phyloP scores from a whole-genome alignment of 2,329 filamentous ascomycete species.

The Ophiobolus disseminans region DNA sequence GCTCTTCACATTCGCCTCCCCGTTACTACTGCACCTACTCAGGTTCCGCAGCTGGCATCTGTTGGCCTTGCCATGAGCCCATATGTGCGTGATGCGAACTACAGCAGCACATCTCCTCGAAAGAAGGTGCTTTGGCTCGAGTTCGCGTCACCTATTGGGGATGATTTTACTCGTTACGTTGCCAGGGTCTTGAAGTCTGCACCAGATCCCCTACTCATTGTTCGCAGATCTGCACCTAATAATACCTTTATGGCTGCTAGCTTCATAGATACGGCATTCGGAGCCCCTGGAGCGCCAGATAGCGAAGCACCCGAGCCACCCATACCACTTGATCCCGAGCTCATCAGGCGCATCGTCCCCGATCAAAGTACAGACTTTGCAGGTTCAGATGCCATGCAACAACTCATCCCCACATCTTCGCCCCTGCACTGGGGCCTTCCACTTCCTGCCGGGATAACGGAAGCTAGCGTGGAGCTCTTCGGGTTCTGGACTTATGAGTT shows the following conservation, averaged over 20 bases:
- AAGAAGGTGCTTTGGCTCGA: neutral
- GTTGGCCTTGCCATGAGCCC: neutral
- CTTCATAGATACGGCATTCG: no score
- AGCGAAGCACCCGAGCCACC: neutral
- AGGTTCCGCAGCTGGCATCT: neutral
- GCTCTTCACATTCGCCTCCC: neutral
- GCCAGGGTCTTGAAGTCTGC: neutral
- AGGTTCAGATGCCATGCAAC: neutral
- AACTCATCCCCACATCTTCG: neutral
- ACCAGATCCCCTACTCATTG: neutral
- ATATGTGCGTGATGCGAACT: neutral
- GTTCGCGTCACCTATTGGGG: neutral
- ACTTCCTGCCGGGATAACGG: neutral
- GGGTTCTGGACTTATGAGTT: neutral
- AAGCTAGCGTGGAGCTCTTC: neutral
- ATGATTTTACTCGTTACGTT: neutral
- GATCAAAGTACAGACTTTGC: neutral
- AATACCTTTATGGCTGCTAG: no score
- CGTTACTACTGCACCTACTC: neutral
- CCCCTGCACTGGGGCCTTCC: neutral
- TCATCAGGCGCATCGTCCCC: neutral
- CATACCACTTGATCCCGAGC: neutral
- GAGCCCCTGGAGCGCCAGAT: no score
- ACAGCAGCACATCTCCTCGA: neutral
- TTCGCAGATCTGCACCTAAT: neutral